Evolutionary conservation across 2,329 filamentous ascomycete species (phyloP).

Genomic region (Botrytis pseudocinerea): DNA sequence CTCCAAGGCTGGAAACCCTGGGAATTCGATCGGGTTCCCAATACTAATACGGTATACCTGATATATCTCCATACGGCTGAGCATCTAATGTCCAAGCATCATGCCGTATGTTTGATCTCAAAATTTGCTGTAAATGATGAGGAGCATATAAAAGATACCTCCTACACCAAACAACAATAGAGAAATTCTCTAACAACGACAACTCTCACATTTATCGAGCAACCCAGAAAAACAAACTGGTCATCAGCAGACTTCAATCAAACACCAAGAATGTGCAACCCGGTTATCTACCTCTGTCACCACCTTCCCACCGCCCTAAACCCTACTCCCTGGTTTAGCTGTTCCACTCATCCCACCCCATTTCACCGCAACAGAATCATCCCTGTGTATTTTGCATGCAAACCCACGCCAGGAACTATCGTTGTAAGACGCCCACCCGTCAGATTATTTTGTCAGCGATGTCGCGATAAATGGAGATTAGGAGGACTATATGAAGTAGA

Average conservation of each 20-base stretch:
- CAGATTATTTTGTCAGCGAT: slow-evolving; percentile 15
- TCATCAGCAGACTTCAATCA: background rate
- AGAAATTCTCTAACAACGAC: background rate
- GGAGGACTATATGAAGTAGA: background rate
- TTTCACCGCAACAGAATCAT: background rate
- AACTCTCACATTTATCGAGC: background rate
- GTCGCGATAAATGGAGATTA: slow-evolving; percentile 12
- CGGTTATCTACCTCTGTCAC: background rate
- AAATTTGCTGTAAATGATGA: background rate
- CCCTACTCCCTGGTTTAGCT: background rate
- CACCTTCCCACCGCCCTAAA: slow-evolving; percentile 9
- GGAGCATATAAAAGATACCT: background rate
- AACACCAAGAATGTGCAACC: background rate
- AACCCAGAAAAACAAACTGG: background rate
- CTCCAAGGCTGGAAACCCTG: background rate
- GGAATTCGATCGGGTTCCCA: background rate
- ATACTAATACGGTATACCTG: background rate
- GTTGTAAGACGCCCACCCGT: background rate
- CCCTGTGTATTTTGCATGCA: background rate
- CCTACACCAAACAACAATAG: background rate
- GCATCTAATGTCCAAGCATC: background rate
- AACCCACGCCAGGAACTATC: background rate
- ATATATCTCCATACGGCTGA: background rate
- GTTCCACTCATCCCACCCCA: background rate
- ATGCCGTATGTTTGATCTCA: background rate